Evolutionary conservation across 202 grass and related monocot genomes (phyloP).

Genomic region (Panicum hallii): DNA sequence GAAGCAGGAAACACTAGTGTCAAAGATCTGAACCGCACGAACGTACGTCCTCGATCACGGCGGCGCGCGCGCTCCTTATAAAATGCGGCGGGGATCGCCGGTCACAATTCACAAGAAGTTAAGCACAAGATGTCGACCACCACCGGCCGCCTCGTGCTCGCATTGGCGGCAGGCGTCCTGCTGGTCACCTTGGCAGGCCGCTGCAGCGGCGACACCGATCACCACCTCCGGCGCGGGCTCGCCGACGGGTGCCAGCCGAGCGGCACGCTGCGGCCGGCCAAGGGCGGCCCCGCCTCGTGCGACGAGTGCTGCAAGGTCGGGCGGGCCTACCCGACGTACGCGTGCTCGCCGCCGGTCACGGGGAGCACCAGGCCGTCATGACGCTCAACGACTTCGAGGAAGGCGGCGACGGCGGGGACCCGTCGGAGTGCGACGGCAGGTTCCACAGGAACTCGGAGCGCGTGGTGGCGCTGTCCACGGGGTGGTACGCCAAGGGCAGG

Average conservation of each 20-base stretch:
- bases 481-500: slow-evolving; percentile 42
- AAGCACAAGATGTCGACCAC: background rate
- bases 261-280: slow-evolving; percentile 40
- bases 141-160: background rate
- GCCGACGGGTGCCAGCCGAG: slow-evolving; percentile 43
- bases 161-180: slow-evolving; percentile 13
- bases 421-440: slow-evolving; percentile 53
- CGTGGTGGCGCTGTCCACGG: slow-evolving; percentile 72
- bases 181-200: background rate
- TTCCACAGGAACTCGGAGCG: slow-evolving; percentile 47
- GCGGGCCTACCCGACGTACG: slow-evolving; percentile 43
- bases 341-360: slow-evolving; percentile 49
- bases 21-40: background rate
- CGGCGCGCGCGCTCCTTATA: background rate
- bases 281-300: slow-evolving; percentile 28
- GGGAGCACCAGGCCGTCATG: slow-evolving; percentile 34
- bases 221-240: background rate
- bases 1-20: background rate
- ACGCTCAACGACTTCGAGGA: slow-evolving; percentile 55
- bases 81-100: background rate
- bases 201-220: background rate
- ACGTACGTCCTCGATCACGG: background rate
- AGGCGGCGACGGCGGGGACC: slow-evolving; percentile 55
- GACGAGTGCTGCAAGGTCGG: slow-evolving; percentile 56
- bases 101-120: background rate